A percentile compares a stretch with the other conserved stretches of the same genome.
These are phyloP conservation scores for Sabuloglossum arenarium DNA, from an alignment of 495 filamentous ascomycete species.

Conservation along the genomic window DNA sequence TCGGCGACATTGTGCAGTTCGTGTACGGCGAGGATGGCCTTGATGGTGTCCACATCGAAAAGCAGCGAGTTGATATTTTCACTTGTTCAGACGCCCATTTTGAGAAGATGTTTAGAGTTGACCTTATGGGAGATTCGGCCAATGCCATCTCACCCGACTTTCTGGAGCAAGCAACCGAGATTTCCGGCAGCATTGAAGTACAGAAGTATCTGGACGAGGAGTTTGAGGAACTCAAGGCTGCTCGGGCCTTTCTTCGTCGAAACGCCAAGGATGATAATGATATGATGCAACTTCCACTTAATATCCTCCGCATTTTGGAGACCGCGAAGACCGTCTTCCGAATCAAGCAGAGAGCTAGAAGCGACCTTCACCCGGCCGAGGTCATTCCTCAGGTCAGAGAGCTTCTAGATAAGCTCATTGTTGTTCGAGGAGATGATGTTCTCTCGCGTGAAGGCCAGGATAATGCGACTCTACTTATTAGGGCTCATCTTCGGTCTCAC, in stretches of 20 bases:
- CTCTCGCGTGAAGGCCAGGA: constrained; percentile 73
- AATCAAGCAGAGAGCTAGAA: constrained; percentile 61
- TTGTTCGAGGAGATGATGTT: constrained; percentile 66
- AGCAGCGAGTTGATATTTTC: constrained; percentile 74
- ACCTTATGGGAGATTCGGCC: constrained; percentile 59
- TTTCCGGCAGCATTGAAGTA: constrained; percentile 64
- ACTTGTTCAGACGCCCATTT: constrained; percentile 52
- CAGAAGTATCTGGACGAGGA: constrained; percentile 77
- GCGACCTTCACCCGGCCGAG: constrained; percentile 76
- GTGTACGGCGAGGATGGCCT: constrained; percentile 94
- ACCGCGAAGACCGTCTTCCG: constrained; percentile 77
- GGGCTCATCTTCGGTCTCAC: constrained; percentile 71
- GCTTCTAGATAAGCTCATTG: constrained; percentile 51
- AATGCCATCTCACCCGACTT: constrained; percentile 44
- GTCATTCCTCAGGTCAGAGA: constrained; percentile 65
- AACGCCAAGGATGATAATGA: constrained; percentile 48
- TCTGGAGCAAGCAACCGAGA: constrained; percentile 71
- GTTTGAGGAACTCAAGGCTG: constrained; percentile 53
- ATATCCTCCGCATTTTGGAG: constrained; percentile 75
- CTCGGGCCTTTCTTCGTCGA: constrained; percentile 55
- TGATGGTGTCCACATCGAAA: constrained; percentile 77
- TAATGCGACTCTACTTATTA: constrained; percentile 76
- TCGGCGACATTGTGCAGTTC: constrained; percentile 94
- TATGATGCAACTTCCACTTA: constrained; percentile 75
- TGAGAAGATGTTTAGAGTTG: constrained; percentile 62